These are phyloP conservation scores for Pseudoturritis turrita DNA, from an alignment of 345 rosid species.

Conservation along the genomic window DNA sequence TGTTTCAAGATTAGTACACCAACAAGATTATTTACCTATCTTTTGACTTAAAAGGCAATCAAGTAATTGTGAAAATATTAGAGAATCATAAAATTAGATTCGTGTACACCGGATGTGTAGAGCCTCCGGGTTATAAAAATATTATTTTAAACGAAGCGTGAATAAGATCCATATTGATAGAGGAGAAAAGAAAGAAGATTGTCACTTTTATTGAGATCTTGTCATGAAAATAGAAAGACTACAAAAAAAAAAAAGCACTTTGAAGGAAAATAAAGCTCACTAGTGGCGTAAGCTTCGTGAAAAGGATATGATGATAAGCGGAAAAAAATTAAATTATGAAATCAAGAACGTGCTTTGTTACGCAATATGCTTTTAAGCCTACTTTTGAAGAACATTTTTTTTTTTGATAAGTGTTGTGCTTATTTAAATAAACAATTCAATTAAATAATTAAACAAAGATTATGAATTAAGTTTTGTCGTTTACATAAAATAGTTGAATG, in stretches of 20 bases:
- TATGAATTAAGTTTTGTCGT: slow-evolving; percentile 5
- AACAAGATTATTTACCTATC: too few species aligned
- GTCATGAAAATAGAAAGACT: neutral
- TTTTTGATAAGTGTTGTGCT: slow-evolving; percentile 20
- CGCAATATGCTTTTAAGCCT: slow-evolving; percentile 31
- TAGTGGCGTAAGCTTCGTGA: slow-evolving; percentile 27
- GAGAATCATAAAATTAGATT: neutral
- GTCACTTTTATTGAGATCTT: neutral
- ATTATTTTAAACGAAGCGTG: neutral
- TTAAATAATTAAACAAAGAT: neutral
- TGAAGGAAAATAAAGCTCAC: slow-evolving; percentile 5
- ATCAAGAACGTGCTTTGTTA: slow-evolving; percentile 27
- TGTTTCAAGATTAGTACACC: neutral
- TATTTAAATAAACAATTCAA: neutral
- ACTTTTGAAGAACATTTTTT: slow-evolving; percentile 18
- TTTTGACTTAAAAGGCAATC: neutral
- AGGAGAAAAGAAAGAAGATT: neutral
- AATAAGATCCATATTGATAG: neutral
- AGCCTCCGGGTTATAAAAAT: neutral
- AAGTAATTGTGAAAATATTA: neutral
- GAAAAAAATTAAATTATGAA: neutral
- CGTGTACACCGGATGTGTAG: neutral
- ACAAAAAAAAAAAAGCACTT: neutral
- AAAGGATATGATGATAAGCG: slow-evolving; percentile 27
- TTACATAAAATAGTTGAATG: neutral